A percentile compares a stretch with the other conserved stretches of the same genome.
phyloP scores from a whole-genome alignment of 768 basidiomycete genomes.

The Psilocybe tampanensis region DNA sequence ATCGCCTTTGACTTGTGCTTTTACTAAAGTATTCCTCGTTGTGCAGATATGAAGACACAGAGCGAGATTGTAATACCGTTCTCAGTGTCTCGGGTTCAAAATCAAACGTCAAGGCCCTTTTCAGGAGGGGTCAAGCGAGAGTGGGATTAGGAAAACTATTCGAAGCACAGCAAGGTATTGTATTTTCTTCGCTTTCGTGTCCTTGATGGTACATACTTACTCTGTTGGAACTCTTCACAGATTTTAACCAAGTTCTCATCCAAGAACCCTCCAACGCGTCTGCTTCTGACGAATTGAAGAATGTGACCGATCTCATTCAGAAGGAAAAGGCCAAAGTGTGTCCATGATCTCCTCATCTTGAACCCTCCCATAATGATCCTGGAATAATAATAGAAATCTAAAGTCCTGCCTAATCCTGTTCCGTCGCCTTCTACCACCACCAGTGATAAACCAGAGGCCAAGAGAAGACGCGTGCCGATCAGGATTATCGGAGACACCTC shows the following conservation, averaged over 20 bases:
- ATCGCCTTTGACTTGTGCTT: not conserved
- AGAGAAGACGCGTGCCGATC: constrained; percentile 66
- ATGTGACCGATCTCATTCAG: constrained; percentile 43
- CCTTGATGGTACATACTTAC: not conserved
- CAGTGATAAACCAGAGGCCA: constrained; percentile 26
- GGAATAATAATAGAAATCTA: too few relatives aligned
- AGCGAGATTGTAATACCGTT: constrained; percentile 75
- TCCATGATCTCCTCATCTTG: too few relatives aligned
- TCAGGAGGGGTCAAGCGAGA: constrained; percentile 77
- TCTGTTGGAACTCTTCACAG: constrained; percentile 41
- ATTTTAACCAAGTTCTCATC: constrained; percentile 57
- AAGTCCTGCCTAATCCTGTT: constrained; percentile 19
- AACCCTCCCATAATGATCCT: too few relatives aligned
- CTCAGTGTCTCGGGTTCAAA: constrained; percentile 44
- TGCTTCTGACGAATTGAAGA: constrained; percentile 63
- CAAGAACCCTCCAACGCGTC: constrained; percentile 68
- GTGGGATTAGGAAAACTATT: constrained; percentile 51
- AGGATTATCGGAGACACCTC: constrained; percentile 50
- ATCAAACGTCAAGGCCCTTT: constrained; percentile 78
- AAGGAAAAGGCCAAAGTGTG: constrained; percentile 34
- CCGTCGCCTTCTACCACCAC: constrained; percentile 15
- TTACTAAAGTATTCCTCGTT: constrained; percentile 12
- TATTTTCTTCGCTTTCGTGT: not conserved
- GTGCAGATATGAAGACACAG: constrained; percentile 76
- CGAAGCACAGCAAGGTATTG: constrained; percentile 66